These are phyloP conservation scores for Penicillium alfredii DNA, from an alignment of 495 filamentous ascomycete genomes.

Conservation along the genomic window DNA sequence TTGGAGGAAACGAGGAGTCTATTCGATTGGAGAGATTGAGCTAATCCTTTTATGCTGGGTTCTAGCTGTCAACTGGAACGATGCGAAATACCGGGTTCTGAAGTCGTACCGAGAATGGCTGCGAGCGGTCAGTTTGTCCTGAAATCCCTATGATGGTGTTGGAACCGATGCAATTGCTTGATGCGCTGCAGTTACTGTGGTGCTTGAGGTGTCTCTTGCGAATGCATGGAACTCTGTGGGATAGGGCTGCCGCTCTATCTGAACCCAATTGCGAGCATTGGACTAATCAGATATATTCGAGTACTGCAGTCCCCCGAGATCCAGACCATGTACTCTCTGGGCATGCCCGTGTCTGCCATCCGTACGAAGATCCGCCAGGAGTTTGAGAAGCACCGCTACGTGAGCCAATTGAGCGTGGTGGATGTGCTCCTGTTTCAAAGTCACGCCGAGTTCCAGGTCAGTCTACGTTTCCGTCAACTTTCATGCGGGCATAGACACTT, in stretches of 20 bases:
- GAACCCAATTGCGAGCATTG: no score
- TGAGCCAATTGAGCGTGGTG: conserved; percentile 77
- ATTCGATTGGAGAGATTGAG: conserved; percentile 1
- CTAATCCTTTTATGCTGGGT: conserved; percentile 19
- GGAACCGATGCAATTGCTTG: no score
- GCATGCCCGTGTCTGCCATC: conserved; percentile 78
- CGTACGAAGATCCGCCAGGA: conserved; percentile 95
- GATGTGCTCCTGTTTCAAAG: conserved; percentile 86
- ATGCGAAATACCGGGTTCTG: conserved; percentile 77
- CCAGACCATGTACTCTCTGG: conserved; percentile 90
- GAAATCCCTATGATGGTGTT: conserved; percentile 4
- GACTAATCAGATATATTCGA: no score
- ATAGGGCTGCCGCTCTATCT: no score
- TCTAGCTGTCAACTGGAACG: conserved; percentile 76
- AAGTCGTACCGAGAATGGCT: conserved; percentile 90
- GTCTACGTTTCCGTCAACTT: conserved; percentile 5
- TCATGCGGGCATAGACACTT: not conserved
- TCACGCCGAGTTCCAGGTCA: conserved; percentile 81
- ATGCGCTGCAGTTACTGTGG: no score
- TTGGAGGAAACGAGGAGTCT: no score
- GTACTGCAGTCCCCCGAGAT: conserved; percentile 84
- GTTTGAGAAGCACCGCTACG: conserved; percentile 92
- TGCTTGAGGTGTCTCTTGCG: no score
- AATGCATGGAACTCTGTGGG: no score
- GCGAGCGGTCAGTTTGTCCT: conserved; percentile 65